Base-by-base conservation (phyloP, 139 green algal species). In the Micractinium conductrix region DNA sequence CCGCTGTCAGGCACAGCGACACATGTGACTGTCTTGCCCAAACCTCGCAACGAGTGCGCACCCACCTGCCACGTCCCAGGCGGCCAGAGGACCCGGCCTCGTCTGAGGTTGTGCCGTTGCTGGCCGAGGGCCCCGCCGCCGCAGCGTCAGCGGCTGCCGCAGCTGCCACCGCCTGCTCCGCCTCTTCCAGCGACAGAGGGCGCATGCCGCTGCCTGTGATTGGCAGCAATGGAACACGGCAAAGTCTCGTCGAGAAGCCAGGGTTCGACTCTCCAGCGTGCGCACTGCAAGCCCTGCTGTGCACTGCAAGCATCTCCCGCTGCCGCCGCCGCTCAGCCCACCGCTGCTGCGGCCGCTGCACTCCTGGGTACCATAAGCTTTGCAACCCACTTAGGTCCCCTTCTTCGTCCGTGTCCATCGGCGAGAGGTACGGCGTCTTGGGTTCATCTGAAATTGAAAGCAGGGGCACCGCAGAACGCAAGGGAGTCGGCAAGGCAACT, bases 371-470 rank as follows among this genome's bases (percentile, higher is more conserved):
- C n/a, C n/a, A n/a, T n/a, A n/a, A n/a, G n/a, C 53, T 16, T 58
- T 58, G 10, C 38, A 22, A 73, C 58, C 6, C 60, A 85, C 82
- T 60, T 33, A 81, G 35, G 45, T 87, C 83, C 24, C 70, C 35
- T 55, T 88, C 84, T 40, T 91, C 87, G 24, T 91, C 87, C 12
- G 84, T 87, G 8, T 81, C 73, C 60, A 87, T 72, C 30, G 84
- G 84, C 19, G 58, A 73, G 4, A 87, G 67, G 73, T 89, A 91
- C 6, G 88, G 88, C 70, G 88, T 91, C 81, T 91, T 91, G 43
- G 88, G 88, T 65, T 91, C 88, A 62, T 88, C 68, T 82, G 55
- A 35, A 63, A n/a, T n/a, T n/a, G n/a, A n/a, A n/a, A n/a, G n/a
- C n/a, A n/a, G n/a, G 71, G 10, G 37, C 10, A 72, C 26, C 22